A percentile compares a stretch with the other conserved stretches of the same genome.
phyloP scores from a whole-genome alignment of 768 basidiomycete species.

The Boletus rubropictus region DNA sequence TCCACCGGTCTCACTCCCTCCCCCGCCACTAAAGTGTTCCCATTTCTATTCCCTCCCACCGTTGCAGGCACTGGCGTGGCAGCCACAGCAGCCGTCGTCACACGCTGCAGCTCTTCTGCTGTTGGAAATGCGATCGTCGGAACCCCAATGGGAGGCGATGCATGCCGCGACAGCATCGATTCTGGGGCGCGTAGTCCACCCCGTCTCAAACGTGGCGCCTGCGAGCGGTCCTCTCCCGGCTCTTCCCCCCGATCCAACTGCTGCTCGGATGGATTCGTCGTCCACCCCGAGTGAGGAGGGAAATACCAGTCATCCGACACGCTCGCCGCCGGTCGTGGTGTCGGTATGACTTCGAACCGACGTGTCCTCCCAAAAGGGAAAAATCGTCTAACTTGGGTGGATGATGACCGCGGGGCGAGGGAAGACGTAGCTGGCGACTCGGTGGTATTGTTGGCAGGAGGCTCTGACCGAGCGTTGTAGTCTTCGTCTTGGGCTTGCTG shows the following conservation, averaged over 20 bases:
- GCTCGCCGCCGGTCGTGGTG: slow-evolving; percentile 27
- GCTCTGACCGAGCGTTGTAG: slow-evolving; percentile 8
- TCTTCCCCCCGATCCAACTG: slow-evolving; percentile 25
- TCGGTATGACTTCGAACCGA: slow-evolving; percentile 37
- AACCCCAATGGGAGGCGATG: slow-evolving; percentile 32
- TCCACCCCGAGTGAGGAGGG: slow-evolving; percentile 24
- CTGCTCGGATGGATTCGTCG: slow-evolving; percentile 15
- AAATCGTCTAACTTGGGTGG: slow-evolving; percentile 42
- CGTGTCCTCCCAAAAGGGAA: slow-evolving; percentile 48
- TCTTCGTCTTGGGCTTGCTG: slow-evolving; percentile 30
- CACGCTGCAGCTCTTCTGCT: slow-evolving; percentile 20
- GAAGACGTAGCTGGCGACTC: slow-evolving; percentile 4
- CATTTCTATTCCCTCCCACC: slow-evolving; percentile 4
- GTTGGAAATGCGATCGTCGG: slow-evolving; percentile 20
- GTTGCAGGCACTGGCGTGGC: not conserved
- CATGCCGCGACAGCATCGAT: slow-evolving; percentile 45
- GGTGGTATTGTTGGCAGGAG: not conserved
- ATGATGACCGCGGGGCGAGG: slow-evolving; percentile 13
- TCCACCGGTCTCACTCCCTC: slow-evolving; percentile 7
- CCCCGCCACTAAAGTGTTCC: not conserved
- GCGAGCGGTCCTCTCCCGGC: slow-evolving; percentile 32
- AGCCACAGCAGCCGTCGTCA: slow-evolving; percentile 9
- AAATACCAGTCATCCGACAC: slow-evolving; percentile 31
- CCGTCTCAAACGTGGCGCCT: slow-evolving; percentile 53
- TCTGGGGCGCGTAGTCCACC: slow-evolving; percentile 66